phyloP scores from a whole-genome alignment of 2,329 filamentous ascomycete species.

The Akanthomyces uredinophilus region DNA sequence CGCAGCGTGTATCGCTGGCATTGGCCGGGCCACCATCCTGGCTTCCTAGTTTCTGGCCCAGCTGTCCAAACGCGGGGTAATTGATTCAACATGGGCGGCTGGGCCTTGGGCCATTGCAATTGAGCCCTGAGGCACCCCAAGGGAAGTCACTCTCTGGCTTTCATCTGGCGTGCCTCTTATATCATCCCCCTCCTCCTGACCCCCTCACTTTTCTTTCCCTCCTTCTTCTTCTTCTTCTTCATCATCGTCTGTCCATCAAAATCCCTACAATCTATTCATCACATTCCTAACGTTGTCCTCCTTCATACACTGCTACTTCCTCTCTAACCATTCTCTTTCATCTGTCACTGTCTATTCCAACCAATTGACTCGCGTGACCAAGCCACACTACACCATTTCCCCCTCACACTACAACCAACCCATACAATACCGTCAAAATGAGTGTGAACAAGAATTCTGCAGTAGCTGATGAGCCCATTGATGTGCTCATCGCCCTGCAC shows the following conservation, averaged over 20 bases:
- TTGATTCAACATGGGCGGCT: not conserved
- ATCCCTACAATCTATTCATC: not conserved
- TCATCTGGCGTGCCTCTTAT: slow-evolving; percentile 4
- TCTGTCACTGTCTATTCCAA: slow-evolving; percentile 2
- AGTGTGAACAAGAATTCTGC: slow-evolving; percentile 53
- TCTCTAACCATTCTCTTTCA: slow-evolving; percentile 6
- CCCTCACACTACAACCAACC: slow-evolving; percentile 14
- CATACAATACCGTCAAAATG: slow-evolving; percentile 44
- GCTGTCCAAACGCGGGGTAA: slow-evolving; percentile 15
- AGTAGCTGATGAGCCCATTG: slow-evolving; percentile 54
- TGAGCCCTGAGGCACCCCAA: slow-evolving; percentile 13
- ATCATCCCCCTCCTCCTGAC: slow-evolving; percentile 9
- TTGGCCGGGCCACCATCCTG: not conserved
- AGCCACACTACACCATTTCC: not conserved
- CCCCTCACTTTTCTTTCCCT: slow-evolving; percentile 7
- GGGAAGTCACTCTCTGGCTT: not conserved
- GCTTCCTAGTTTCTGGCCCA: not conserved
- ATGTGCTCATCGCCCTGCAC: slow-evolving; percentile 57
- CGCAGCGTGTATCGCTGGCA: slow-evolving; percentile 5
- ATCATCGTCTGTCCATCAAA: slow-evolving; percentile 11
- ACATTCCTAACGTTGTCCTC: slow-evolving; percentile 21
- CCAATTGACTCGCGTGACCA: slow-evolving; percentile 15
- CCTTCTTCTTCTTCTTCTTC: slow-evolving; percentile 4
- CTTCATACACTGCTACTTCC: slow-evolving; percentile 19
- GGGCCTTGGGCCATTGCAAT: not conserved